Evolutionary conservation across 1,284 basidiomycete genomes (phyloP).

Genomic region (Ganoderma leucocontextum): DNA sequence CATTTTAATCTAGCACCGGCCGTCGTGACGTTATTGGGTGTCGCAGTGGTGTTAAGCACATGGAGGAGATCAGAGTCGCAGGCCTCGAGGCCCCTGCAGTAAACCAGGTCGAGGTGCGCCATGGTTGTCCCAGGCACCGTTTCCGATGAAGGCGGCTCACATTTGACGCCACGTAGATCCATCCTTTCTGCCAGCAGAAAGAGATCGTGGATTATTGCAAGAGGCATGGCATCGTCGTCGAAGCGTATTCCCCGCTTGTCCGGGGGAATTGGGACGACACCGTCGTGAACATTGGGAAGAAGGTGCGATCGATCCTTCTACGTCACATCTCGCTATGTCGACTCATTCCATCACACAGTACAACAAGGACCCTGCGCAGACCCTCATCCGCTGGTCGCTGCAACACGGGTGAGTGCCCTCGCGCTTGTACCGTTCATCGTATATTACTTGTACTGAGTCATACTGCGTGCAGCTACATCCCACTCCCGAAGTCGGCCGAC

Average conservation of each 20-base stretch:
- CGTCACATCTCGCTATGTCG: background rate
- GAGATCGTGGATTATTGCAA: conserved; percentile 82
- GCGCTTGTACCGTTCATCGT: background rate
- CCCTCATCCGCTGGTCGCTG: conserved; percentile 74
- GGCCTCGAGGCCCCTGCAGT: conserved; percentile 74
- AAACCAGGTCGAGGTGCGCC: conserved; percentile 81
- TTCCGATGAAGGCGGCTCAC: too few species aligned
- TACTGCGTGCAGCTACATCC: conserved; percentile 46
- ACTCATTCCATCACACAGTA: conserved; percentile 42
- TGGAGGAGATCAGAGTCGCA: conserved; percentile 74
- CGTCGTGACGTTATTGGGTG: conserved; percentile 9
- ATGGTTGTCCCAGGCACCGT: background rate
- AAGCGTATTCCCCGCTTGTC: conserved; percentile 69
- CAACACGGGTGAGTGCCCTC: conserved; percentile 51
- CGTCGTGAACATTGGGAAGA: conserved; percentile 54
- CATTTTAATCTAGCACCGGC: conserved; percentile 43
- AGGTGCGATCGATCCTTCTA: conserved; percentile 20
- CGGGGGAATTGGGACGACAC: conserved; percentile 53
- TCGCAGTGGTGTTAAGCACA: conserved; percentile 61
- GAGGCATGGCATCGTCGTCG: conserved; percentile 71
- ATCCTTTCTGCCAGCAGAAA: conserved; percentile 86
- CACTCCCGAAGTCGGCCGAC: conserved; percentile 61
- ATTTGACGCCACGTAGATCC: conserved; percentile 56
- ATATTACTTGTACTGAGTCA: background rate
- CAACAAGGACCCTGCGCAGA: conserved; percentile 61